These are phyloP conservation scores for Akanthomyces lecanii DNA, from an alignment of 2,329 filamentous ascomycete genomes.

Conservation along the genomic window DNA sequence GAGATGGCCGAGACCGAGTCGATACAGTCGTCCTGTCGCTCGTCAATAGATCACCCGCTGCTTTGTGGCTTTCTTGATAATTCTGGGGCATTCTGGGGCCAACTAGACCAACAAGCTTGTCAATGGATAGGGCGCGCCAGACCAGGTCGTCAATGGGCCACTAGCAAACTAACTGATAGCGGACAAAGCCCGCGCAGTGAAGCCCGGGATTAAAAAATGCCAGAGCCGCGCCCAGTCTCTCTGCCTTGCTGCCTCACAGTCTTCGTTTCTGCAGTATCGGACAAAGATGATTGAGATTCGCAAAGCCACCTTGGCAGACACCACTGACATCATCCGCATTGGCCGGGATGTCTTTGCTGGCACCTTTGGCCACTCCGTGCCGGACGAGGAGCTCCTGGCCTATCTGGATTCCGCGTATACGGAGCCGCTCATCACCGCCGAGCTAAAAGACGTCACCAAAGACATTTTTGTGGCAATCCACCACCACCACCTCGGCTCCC, in stretches of 20 bases:
- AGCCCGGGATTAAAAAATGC: background rate
- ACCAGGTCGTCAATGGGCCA: background rate
- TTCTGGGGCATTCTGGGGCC: slow-evolving; percentile 4
- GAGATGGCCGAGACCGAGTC: too few species aligned
- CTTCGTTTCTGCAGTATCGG: background rate
- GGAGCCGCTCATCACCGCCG: slow-evolving; percentile 27
- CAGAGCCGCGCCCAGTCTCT: background rate
- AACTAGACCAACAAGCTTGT: background rate
- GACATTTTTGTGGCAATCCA: slow-evolving; percentile 26
- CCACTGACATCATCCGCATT: slow-evolving; percentile 29
- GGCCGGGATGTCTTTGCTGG: slow-evolving; percentile 34
- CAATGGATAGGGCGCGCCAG: slow-evolving; percentile 8
- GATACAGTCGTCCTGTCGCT: too few species aligned
- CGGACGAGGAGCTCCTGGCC: slow-evolving; percentile 31
- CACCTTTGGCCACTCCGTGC: slow-evolving; percentile 41
- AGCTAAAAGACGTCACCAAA: slow-evolving; percentile 24
- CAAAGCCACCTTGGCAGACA: slow-evolving; percentile 24
- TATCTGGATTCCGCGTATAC: slow-evolving; percentile 38
- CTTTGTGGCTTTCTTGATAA: background rate
- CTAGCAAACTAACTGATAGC: background rate
- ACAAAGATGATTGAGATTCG: slow-evolving; percentile 2
- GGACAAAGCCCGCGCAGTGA: background rate
- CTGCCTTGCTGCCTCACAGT: background rate
- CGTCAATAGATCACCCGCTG: background rate
- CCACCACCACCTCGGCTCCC: background rate